These are phyloP conservation scores for Penicillium vulpinum DNA, from an alignment of 2,329 filamentous ascomycete genomes.

Conservation along the genomic window DNA sequence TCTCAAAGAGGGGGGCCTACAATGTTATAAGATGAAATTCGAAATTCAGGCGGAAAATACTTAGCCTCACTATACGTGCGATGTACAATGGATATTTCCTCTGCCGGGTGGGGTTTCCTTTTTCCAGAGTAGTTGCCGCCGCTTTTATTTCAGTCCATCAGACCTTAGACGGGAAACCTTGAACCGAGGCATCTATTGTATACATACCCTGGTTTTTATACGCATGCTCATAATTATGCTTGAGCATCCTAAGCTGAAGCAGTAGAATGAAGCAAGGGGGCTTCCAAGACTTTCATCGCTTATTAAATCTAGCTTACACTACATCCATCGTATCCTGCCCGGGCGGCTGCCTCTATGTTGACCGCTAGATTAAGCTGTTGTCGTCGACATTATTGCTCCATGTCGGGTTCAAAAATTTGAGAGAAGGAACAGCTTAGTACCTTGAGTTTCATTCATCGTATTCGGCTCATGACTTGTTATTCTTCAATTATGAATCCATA, in stretches of 20 bases:
- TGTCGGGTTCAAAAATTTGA: not conserved
- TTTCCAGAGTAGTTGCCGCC: not conserved
- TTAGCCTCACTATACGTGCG: not conserved
- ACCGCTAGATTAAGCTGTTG: not conserved
- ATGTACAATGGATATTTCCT: not conserved
- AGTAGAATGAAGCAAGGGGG: not conserved
- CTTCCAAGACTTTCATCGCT: too few species aligned
- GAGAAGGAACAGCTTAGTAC: not conserved
- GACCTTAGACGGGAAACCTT: not conserved
- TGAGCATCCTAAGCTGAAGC: not conserved
- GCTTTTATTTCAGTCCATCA: not conserved
- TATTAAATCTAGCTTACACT: too few species aligned
- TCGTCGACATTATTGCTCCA: not conserved
- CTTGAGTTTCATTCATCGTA: not conserved
- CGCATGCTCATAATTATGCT: too few species aligned
- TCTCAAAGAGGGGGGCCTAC: not conserved
- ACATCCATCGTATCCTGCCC: too few species aligned
- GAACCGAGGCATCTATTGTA: not conserved
- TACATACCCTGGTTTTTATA: not conserved
- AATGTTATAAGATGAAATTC: constrained; percentile 1
- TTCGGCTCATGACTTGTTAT: not conserved
- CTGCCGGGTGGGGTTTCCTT: not conserved
- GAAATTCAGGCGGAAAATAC: constrained; percentile 1
- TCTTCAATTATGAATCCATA: not conserved
- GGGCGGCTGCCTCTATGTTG: not conserved